Evolutionary conservation across 129 eudicot species (phyloP).

Genomic region (Artemisia annua): DNA sequence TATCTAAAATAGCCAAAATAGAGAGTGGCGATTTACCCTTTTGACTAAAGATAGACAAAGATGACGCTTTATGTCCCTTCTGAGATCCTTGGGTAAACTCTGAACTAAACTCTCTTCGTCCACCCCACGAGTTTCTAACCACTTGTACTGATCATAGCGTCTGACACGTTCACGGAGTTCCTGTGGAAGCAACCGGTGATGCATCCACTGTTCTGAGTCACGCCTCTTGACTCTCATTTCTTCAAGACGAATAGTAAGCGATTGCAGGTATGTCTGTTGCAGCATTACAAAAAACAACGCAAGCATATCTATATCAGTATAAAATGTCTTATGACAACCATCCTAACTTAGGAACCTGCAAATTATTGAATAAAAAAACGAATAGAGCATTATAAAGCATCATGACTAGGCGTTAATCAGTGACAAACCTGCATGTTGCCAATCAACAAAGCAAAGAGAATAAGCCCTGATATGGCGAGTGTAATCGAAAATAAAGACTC

Average conservation of each 20-base stretch:
- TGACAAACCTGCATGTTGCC: slow-evolving; percentile 92
- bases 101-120: slow-evolving; percentile 84
- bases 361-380: background rate
- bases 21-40: slow-evolving; percentile 49
- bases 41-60: slow-evolving; percentile 92
- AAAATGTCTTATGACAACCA: background rate
- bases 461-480: slow-evolving; percentile 83
- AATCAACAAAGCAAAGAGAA: slow-evolving; percentile 85
- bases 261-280: slow-evolving; percentile 86
- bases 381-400: background rate
- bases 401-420: no score
- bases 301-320: slow-evolving; percentile 18
- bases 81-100: slow-evolving; percentile 85
- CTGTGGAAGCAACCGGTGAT: slow-evolving; percentile 84
- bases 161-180: slow-evolving; percentile 88
- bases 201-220: slow-evolving; percentile 99
- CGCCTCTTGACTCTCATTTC: slow-evolving; percentile 98
- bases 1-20: slow-evolving; percentile 1
- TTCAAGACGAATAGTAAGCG: slow-evolving; percentile 93
- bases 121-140: slow-evolving; percentile 96
- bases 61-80: slow-evolving; percentile 91
- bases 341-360: background rate
- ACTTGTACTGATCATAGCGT: slow-evolving; percentile 90
- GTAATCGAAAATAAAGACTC: slow-evolving; percentile 84
- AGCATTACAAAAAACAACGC: slow-evolving; percentile 9